Evolutionary conservation across 768 basidiomycete genomes (phyloP).

Genomic region (Rhodotorula taiwanensis): DNA sequence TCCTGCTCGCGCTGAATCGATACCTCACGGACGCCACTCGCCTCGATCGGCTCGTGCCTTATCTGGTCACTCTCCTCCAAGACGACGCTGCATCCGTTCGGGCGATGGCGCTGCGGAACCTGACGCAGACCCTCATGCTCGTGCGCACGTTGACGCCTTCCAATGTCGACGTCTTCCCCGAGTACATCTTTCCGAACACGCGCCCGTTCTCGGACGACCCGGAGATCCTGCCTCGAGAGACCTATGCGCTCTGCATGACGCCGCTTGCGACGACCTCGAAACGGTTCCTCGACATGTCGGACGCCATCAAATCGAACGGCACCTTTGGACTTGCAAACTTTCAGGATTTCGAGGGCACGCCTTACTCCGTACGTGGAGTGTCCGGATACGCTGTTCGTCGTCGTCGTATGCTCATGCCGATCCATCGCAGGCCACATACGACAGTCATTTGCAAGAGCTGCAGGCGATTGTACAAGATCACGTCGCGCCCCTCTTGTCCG

Average conservation of each 20-base stretch:
- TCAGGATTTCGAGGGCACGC: slow-evolving; percentile 59
- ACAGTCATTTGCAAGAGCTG: slow-evolving; percentile 74
- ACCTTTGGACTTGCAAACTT: slow-evolving; percentile 65
- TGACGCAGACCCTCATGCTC: slow-evolving; percentile 60
- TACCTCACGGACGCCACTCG: slow-evolving; percentile 92
- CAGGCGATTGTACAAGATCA: slow-evolving; percentile 80
- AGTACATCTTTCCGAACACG: slow-evolving; percentile 90
- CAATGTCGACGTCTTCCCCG: slow-evolving; percentile 68
- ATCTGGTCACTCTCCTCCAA: slow-evolving; percentile 76
- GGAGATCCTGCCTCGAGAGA: slow-evolving; percentile 71
- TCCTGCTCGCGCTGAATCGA: slow-evolving; percentile 68
- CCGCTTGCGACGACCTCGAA: slow-evolving; percentile 78
- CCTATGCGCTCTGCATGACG: slow-evolving; percentile 77
- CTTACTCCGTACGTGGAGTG: background rate
- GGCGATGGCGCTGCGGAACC: slow-evolving; percentile 64
- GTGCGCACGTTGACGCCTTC: slow-evolving; percentile 44
- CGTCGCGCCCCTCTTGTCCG: slow-evolving; percentile 75
- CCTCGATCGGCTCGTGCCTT: slow-evolving; percentile 85
- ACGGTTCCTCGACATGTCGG: slow-evolving; percentile 85
- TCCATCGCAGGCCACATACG: slow-evolving; percentile 75
- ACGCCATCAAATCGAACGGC: slow-evolving; percentile 71
- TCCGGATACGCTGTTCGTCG: background rate
- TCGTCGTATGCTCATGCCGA: too few relatives aligned
- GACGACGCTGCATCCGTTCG: slow-evolving; percentile 80
- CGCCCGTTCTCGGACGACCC: slow-evolving; percentile 72